Base-by-base conservation (phyloP, 768 basidiomycete genomes). In the Kwoniella botswanensis region DNA sequence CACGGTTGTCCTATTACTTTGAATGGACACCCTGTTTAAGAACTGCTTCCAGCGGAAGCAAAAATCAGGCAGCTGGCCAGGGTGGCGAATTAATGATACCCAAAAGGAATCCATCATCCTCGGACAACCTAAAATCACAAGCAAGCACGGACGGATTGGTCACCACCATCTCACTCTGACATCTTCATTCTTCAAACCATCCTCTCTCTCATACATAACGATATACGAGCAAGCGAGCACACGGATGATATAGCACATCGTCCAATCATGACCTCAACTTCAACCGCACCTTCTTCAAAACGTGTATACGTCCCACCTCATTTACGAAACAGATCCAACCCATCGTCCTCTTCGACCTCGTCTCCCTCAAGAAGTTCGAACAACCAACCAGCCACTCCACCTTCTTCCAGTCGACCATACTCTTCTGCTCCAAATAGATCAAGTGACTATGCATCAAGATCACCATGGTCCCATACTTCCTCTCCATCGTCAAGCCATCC, bases 271-370 rank as follows among this genome's bases (percentile, higher is more conserved):
- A n/a, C 59, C 42, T 43, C 15, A 26, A 58, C 57, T 15, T 43
- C n/a, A n/a, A 22, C 60, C 10, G n/a, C 65, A 44, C 24, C 61
- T 15, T 26, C 61, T 6, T 41, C 63, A 29, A 64, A 63, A 52
- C 54, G 67, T 35, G 75, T 56, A 35, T 79, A 79, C 58, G 72
- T 79, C 11, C 78, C 78, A 46, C 78, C 78, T 0, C 75, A 76
- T 53, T 54, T 79, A 15, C 71, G 78, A n/a, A 76, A 76, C 63
- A 60, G 75, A 44, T 41, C 73, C 17, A 42, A 60, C 1, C 22
- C 67, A 21, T 26, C 68, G 12, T 60, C 62, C 29, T 24, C 63
- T n/a, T 54, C 69, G 35, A 56, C 71, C 42, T 15, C 57, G 5
- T 13, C 55, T 57, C 22, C 67, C 43, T 46, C 66, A 42, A 18